phyloP scores from a whole-genome alignment of 805 yeast genomes.

The Dipodascus albidus region DNA sequence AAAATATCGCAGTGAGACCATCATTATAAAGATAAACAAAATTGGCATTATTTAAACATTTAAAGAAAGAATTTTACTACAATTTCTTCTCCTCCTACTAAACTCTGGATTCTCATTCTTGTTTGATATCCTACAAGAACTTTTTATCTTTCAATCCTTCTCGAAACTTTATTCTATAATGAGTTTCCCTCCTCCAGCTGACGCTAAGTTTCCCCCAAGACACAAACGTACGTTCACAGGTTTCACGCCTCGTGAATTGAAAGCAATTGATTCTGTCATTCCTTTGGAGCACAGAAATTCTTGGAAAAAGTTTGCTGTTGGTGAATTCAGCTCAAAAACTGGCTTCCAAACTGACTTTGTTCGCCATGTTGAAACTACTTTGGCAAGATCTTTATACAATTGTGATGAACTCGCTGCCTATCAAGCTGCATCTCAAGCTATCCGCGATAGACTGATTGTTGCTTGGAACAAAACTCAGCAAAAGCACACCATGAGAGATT shows the following conservation, averaged over 20 bases:
- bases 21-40: background rate
- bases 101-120: too few species aligned
- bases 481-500: conserved; percentile 69
- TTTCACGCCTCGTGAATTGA: conserved; percentile 80
- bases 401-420: conserved; percentile 90
- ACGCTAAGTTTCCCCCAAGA: conserved; percentile 4
- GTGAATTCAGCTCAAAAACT: conserved; percentile 37
- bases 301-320: conserved; percentile 63
- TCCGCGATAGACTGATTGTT: conserved; percentile 67
- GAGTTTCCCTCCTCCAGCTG: background rate
- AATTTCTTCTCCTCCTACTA: background rate
- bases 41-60: background rate
- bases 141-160: background rate
- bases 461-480: conserved; percentile 95
- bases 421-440: conserved; percentile 71
- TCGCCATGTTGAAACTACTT: conserved; percentile 77
- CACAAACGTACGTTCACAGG: conserved; percentile 69
- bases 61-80: background rate
- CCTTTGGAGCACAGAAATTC: conserved; percentile 66
- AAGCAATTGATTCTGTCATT: conserved; percentile 68
- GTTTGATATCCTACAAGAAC: background rate
- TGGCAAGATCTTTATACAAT: conserved; percentile 86
- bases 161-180: background rate
- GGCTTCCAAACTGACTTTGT: conserved; percentile 61
- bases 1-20: background rate